These are phyloP conservation scores for Sphagnum fallax DNA, from an alignment of 228 moss, liverwort and hornwort genomes.

Conservation along the genomic window DNA sequence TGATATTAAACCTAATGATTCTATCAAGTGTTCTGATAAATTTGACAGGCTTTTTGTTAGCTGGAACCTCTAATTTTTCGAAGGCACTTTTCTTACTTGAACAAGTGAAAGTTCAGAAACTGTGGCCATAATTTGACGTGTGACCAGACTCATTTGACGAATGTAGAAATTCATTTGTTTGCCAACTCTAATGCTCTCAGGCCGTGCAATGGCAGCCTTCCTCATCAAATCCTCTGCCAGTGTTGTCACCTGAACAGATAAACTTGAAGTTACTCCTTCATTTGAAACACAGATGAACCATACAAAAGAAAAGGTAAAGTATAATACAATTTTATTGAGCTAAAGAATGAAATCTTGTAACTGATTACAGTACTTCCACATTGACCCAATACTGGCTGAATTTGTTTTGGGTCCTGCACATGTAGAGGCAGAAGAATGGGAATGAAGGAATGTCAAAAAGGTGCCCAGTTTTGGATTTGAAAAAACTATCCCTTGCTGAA, in stretches of 20 bases:
- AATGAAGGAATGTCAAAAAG: no score
- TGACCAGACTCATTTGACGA: slow-evolving; percentile 33
- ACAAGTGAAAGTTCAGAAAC: slow-evolving; percentile 75
- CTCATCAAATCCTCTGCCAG: slow-evolving; percentile 42
- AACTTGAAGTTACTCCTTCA: neutral
- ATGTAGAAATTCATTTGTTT: slow-evolving; percentile 45
- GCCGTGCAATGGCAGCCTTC: slow-evolving; percentile 30
- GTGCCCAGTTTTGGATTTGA: no score
- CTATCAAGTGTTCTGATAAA: no score
- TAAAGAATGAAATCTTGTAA: neutral
- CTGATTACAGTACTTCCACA: no score
- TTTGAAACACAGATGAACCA: neutral
- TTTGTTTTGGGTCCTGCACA: no score
- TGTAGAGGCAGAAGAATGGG: no score
- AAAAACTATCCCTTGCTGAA: no score
- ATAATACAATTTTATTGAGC: neutral
- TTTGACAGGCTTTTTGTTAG: no score
- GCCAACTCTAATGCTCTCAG: slow-evolving; percentile 16
- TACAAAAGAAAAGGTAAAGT: neutral
- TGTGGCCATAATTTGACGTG: slow-evolving; percentile 60
- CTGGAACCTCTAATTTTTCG: no score
- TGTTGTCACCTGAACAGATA: slow-evolving; percentile 32
- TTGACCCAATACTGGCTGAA: no score
- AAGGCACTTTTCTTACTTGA: slow-evolving; percentile 28
- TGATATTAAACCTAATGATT: no score